Evolutionary conservation across 2,329 filamentous ascomycete genomes (phyloP).

Genomic region (Ampelomyces quisqualis): DNA sequence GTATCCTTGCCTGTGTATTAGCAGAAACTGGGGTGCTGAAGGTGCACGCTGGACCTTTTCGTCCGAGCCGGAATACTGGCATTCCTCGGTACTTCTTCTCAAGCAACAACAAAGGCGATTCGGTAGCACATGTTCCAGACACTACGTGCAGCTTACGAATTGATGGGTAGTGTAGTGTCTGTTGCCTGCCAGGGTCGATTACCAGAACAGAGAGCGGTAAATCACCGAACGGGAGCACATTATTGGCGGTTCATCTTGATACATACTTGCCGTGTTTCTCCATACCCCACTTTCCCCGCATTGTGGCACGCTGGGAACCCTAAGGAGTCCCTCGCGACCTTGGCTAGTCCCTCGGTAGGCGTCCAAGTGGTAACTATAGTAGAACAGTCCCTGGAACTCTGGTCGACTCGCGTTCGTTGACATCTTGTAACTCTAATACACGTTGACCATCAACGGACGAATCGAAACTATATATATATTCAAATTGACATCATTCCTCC

Average conservation of each 20-base stretch:
- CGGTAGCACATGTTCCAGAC: not conserved
- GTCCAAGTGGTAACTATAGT: slow-evolving; percentile 11
- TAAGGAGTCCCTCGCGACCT: slow-evolving; percentile 1
- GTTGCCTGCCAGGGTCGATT: not conserved
- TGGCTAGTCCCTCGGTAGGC: slow-evolving; percentile 11
- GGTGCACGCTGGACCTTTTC: not conserved
- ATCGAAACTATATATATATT: slow-evolving; percentile 6
- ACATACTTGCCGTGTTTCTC: not conserved
- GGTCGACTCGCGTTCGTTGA: slow-evolving; percentile 17
- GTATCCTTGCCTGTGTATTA: not conserved
- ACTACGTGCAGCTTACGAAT: slow-evolving; percentile 1
- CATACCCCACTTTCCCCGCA: slow-evolving; percentile 31
- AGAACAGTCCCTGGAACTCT: not conserved
- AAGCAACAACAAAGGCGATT: slow-evolving; percentile 1
- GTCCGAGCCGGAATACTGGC: slow-evolving; percentile 8
- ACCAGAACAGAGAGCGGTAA: slow-evolving; percentile 11
- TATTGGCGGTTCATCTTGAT: slow-evolving; percentile 2
- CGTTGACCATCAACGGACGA: slow-evolving; percentile 14
- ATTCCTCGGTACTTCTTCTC: slow-evolving; percentile 14
- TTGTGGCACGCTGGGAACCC: slow-evolving; percentile 13
- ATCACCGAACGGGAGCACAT: slow-evolving; percentile 1
- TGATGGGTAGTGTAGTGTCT: too few relatives aligned
- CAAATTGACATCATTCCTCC: slow-evolving; percentile 11
- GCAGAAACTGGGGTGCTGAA: not conserved
- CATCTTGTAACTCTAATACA: not conserved